Base-by-base conservation (phyloP, 148 eudicot genomes). In the Bassia scoparia region DNA sequence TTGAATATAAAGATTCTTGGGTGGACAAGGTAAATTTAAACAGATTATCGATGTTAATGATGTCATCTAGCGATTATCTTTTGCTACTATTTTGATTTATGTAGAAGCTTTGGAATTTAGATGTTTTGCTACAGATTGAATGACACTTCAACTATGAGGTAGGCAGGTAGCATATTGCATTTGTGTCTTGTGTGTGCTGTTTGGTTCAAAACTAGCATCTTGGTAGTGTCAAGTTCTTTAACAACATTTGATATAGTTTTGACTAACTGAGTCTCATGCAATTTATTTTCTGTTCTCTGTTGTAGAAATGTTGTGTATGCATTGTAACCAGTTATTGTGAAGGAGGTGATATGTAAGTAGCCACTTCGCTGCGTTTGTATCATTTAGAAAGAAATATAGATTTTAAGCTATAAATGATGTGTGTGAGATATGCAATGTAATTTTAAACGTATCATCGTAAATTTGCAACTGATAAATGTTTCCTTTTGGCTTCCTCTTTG, bases 1-100 rank as follows among this genome's bases (percentile, higher is more conserved):
- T 92, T 44, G 96, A 85, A 77, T 85, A 84, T 80, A 95, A 92
- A 82, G 96, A 92, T 86, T 87, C 90, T 76, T 95, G 97, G 99
- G 84, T 90, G 41, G 97, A 91, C 74, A 74, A 95, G 97, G 99
- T 95, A 86, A 73, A 68, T 44, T 65, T 41, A 8, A 7, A 12
- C 10, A 31, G 30, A 21, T 34, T 50, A 46, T n/a, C 33, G 68
- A 14, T 67, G 43, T 56, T 38, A 35, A 37, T 64, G 26, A 54
- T 38, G 29, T 21, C 26, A 64, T 35, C 33, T 20, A 24, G 48
- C n/a, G 7, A 31, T 31, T n/a, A 29, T 27, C 54, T 48, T 62
- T 72, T 3, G 38, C 38, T 21, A 5, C 0, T 21, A 10, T 70
- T 23, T 38, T 20, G 18, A 29, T 30, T 44, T 7, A 2, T 5